phyloP scores from a whole-genome alignment of 2,329 filamentous ascomycete genomes.

The Septoria linicola region DNA sequence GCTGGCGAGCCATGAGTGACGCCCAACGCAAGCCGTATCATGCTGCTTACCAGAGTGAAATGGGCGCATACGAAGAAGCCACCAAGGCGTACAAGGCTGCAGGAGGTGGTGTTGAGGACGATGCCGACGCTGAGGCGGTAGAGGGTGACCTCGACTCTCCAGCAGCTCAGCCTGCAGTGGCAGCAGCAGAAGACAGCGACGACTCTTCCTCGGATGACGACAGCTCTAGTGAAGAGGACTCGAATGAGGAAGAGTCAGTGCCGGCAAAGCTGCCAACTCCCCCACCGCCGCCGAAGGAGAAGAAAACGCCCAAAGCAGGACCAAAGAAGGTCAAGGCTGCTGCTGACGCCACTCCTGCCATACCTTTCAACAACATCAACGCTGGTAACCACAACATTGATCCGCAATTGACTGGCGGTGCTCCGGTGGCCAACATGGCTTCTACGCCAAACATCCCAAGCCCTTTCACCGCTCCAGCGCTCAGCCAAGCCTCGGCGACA shows the following conservation, averaged over 20 bases:
- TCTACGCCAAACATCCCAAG: conserved; percentile 20
- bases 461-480: conserved; percentile 20
- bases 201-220: conserved; percentile 18
- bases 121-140: conserved; percentile 16
- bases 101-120: conserved; percentile 37
- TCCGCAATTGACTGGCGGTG: conserved; percentile 4
- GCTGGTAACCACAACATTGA: conserved; percentile 18
- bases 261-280: conserved; percentile 36
- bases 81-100: conserved; percentile 58
- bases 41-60: conserved; percentile 57
- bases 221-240: conserved; percentile 24
- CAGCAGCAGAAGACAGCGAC: conserved; percentile 28
- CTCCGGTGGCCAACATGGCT: not conserved
- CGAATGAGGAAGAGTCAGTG: conserved; percentile 31
- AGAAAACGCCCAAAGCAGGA: conserved; percentile 39
- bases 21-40: conserved; percentile 69
- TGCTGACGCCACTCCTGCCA: conserved; percentile 29
- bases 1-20: conserved; percentile 77
- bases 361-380: conserved; percentile 28
- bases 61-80: conserved; percentile 57
- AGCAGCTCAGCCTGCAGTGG: conserved; percentile 19
- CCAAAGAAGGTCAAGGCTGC: conserved; percentile 32
- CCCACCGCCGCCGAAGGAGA: conserved; percentile 33
- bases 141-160: conserved; percentile 28
- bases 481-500: conserved; percentile 19